Evolutionary conservation across 2,329 filamentous ascomycete species (phyloP).

Genomic region (Thielaviopsis ethacetica): DNA sequence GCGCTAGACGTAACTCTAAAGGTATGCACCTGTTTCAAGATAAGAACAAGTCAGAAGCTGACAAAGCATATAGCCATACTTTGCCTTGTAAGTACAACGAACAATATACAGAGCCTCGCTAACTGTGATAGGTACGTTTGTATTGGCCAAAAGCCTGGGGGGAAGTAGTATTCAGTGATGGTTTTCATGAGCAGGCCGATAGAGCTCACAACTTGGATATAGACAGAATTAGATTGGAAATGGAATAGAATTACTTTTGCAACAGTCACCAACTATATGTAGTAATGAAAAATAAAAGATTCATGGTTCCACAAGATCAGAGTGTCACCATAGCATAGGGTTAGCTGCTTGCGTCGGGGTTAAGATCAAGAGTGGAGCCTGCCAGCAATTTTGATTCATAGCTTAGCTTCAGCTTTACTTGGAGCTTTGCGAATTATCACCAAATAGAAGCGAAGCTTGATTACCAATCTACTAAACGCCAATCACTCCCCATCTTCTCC

Average conservation of each 20-base stretch:
- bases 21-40: conserved; percentile 22
- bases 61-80: conserved; percentile 34
- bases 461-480: not conserved
- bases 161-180: not conserved
- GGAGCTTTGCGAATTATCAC: not conserved
- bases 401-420: not conserved
- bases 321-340: not conserved
- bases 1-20: conserved; percentile 38
- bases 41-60: not conserved
- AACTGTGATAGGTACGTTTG: conserved; percentile 37
- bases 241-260: no score
- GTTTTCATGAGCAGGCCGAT: no score
- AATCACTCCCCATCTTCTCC: not conserved
- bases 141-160: conserved; percentile 40
- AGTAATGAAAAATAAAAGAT: no score
- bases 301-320: not conserved
- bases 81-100: conserved; percentile 36
- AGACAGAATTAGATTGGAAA: no score
- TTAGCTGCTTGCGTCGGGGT: not conserved
- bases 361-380: not conserved
- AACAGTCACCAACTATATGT: no score
- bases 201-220: no score
- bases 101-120: not conserved
- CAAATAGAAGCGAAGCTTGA: not conserved
- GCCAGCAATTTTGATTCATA: not conserved